Percentiles rank a stretch among this genome's conserved stretches.
phyloP scores from a whole-genome alignment of 2,329 filamentous ascomycete species.

The Byssoonygena ceratinophila region DNA sequence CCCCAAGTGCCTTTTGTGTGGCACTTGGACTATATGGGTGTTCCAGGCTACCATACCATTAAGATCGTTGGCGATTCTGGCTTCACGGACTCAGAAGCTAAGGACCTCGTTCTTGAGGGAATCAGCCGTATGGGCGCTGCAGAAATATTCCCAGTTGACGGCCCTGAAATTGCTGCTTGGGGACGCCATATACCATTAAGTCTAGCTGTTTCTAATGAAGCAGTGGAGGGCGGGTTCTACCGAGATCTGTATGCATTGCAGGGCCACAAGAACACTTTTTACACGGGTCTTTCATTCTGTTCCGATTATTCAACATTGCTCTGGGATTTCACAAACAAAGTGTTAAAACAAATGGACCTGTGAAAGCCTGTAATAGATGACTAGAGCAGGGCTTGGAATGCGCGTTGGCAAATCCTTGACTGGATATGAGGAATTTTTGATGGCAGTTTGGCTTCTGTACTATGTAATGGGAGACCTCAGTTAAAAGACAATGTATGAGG shows the following conservation, averaged over 20 bases:
- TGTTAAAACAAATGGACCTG: slow-evolving; percentile 1
- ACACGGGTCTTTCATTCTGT: slow-evolving; percentile 32
- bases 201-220: slow-evolving; percentile 24
- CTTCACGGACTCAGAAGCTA: slow-evolving; percentile 1
- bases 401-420: neutral
- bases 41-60: slow-evolving; percentile 6
- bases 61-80: slow-evolving; percentile 10
- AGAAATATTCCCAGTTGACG: slow-evolving; percentile 2
- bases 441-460: no score
- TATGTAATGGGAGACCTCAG: no score
- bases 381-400: neutral
- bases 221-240: slow-evolving; percentile 32
- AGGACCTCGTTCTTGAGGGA: slow-evolving; percentile 3
- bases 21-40: slow-evolving; percentile 10
- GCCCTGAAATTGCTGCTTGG: slow-evolving; percentile 5
- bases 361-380: neutral
- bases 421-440: no score
- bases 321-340: slow-evolving; percentile 16
- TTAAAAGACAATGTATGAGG: no score
- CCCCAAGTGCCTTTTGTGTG: slow-evolving; percentile 9
- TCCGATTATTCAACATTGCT: slow-evolving; percentile 13
- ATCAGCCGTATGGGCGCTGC: slow-evolving; percentile 1
- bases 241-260: slow-evolving; percentile 32
- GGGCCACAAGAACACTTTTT: slow-evolving; percentile 34
- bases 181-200: slow-evolving; percentile 28